A percentile compares a stretch with the other conserved stretches of the same genome.
These are phyloP conservation scores for Gastrolobium villosum DNA, from an alignment of 306 rosid species.

Conservation along the genomic window DNA sequence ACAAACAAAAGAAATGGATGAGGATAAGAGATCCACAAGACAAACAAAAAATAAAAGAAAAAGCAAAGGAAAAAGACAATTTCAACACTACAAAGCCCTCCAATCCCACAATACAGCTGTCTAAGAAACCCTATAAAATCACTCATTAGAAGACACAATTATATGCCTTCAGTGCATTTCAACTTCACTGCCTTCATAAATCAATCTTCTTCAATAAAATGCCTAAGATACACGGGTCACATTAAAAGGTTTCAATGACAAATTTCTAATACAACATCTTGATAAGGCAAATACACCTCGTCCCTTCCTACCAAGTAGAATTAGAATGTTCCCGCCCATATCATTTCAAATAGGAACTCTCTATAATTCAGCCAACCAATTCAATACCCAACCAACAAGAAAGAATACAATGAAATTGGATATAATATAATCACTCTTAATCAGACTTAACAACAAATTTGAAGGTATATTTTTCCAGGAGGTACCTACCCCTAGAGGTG, in stretches of 20 bases:
- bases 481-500: background rate
- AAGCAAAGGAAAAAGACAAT: slow-evolving; percentile 1
- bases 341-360: background rate
- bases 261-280: background rate
- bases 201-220: slow-evolving; percentile 10
- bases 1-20: background rate
- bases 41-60: slow-evolving; percentile 24
- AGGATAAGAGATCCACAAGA: background rate
- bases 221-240: background rate
- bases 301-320: slow-evolving; percentile 20
- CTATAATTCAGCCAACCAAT: background rate
- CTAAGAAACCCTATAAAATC: background rate
- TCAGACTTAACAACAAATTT: background rate
- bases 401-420: background rate
- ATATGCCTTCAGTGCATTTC: slow-evolving; percentile 13
- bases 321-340: slow-evolving; percentile 3
- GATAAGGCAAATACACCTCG: background rate
- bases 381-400: background rate
- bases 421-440: slow-evolving; percentile 19
- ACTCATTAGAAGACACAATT: background rate
- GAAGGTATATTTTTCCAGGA: slow-evolving; percentile 29
- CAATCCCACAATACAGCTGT: background rate
- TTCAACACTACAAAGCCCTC: background rate
- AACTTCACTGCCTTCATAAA: slow-evolving; percentile 21
- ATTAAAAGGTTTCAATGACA: background rate